Evolutionary conservation across 2,329 filamentous ascomycete genomes (phyloP).

Genomic region (Coniochaeta sp.): DNA sequence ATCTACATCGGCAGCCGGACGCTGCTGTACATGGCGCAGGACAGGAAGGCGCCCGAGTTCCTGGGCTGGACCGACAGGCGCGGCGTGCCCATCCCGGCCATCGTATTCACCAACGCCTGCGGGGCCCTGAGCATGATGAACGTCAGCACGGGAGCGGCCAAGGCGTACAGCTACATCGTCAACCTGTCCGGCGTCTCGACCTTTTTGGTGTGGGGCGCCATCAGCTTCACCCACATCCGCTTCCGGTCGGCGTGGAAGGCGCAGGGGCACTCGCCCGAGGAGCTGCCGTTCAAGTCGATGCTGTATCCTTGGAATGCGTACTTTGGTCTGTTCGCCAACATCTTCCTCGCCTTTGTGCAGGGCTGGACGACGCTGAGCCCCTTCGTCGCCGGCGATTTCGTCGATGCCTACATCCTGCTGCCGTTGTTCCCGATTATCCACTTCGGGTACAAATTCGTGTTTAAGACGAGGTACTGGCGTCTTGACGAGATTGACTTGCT

Average conservation of each 20-base stretch:
- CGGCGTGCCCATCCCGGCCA: constrained; percentile 54
- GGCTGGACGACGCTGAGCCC: constrained; percentile 55
- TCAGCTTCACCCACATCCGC: constrained; percentile 64
- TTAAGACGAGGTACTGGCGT: constrained; percentile 43
- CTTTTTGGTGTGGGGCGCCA: constrained; percentile 65
- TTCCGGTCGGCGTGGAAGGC: constrained; percentile 58
- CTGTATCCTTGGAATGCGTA: constrained; percentile 53
- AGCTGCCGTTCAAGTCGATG: constrained; percentile 48
- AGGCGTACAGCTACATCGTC: constrained; percentile 63
- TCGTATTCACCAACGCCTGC: constrained; percentile 64
- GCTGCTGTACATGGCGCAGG: constrained; percentile 68
- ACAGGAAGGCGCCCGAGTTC: constrained; percentile 62
- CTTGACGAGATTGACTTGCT: constrained; percentile 48
- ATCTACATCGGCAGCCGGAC: constrained; percentile 74
- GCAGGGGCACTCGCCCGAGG: constrained; percentile 47
- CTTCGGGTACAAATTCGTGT: constrained; percentile 44
- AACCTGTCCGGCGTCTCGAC: constrained; percentile 64
- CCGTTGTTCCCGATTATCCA: constrained; percentile 54
- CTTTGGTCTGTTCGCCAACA: constrained; percentile 49
- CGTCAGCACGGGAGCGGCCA: constrained; percentile 56
- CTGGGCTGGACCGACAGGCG: constrained; percentile 60
- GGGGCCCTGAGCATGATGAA: constrained; percentile 73
- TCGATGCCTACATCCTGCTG: constrained; percentile 56
- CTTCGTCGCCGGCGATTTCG: constrained; percentile 51
- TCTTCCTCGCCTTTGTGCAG: constrained; percentile 54